Percentiles rank a stretch among this genome's conserved stretches.
phyloP scores from a whole-genome alignment of 495 filamentous ascomycete species.

The Massariosphaeria phaeospora region DNA sequence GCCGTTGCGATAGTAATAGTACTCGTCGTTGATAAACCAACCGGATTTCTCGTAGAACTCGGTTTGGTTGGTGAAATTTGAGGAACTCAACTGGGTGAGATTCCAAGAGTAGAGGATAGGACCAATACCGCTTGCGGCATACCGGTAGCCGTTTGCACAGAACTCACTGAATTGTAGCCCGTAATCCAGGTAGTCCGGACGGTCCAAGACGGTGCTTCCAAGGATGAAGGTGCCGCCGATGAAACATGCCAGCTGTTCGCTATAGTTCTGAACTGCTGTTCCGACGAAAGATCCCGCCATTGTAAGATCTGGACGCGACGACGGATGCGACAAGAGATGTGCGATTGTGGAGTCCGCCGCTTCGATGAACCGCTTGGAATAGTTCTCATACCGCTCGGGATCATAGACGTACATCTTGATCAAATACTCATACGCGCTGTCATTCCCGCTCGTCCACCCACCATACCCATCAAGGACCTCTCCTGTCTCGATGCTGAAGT shows the following conservation, averaged over 20 bases:
- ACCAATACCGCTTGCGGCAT: slow-evolving; percentile 66
- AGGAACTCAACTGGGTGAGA: slow-evolving; percentile 42
- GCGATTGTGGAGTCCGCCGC: slow-evolving; percentile 74
- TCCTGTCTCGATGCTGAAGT: slow-evolving; percentile 60
- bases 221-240: slow-evolving; percentile 84
- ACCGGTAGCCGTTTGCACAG: slow-evolving; percentile 69
- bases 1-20: slow-evolving; percentile 52
- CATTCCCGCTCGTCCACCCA: slow-evolving; percentile 74
- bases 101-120: slow-evolving; percentile 76
- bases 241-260: slow-evolving; percentile 64
- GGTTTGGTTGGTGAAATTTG: slow-evolving; percentile 55
- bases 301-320: slow-evolving; percentile 64
- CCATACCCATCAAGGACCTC: slow-evolving; percentile 63
- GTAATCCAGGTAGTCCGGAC: slow-evolving; percentile 62
- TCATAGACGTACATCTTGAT: slow-evolving; percentile 93
- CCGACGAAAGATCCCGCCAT: slow-evolving; percentile 64
- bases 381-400: slow-evolving; percentile 51
- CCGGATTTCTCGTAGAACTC: slow-evolving; percentile 54
- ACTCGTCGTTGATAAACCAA: slow-evolving; percentile 47
- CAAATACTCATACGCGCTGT: slow-evolving; percentile 86
- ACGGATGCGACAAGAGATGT: slow-evolving; percentile 67
- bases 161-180: slow-evolving; percentile 68
- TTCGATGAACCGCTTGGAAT: slow-evolving; percentile 55
- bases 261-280: slow-evolving; percentile 44
- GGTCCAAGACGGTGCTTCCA: slow-evolving; percentile 64